These are phyloP conservation scores for Euphorbia lathyris DNA, from an alignment of 345 rosid species.

Conservation along the genomic window DNA sequence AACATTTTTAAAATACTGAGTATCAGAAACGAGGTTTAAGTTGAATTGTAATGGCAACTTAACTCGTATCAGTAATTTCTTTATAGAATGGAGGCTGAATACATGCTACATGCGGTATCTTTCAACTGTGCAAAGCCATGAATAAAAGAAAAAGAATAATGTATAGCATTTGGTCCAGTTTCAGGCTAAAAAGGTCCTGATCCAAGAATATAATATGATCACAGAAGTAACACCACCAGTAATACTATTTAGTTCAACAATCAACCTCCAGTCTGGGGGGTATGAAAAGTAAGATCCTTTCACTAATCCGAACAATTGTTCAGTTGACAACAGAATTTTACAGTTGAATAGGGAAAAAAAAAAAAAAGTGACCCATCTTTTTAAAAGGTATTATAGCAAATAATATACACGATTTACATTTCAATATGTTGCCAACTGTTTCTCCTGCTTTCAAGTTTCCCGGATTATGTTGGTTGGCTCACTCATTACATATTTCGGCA, in stretches of 20 bases:
- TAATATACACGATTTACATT: conserved; percentile 27
- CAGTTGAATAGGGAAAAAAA: not conserved
- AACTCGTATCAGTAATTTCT: no score
- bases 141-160: no score
- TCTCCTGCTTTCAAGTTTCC: conserved; percentile 16
- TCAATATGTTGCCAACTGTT: conserved; percentile 12
- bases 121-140: no score
- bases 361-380: conserved; percentile 10
- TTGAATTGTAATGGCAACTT: no score
- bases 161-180: no score
- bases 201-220: conserved; percentile 1
- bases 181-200: no score
- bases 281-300: conserved; percentile 2
- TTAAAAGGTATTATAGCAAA: conserved; percentile 5
- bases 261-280: not conserved
- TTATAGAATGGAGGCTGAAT: no score
- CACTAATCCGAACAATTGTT: conserved; percentile 14
- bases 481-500: conserved; percentile 75
- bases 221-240: not conserved
- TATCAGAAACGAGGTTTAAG: no score
- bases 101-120: no score
- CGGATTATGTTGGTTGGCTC: conserved; percentile 73
- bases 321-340: conserved; percentile 4
- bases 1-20: no score
- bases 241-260: not conserved